These are phyloP conservation scores for Pichia sp. DNA, from an alignment of 1,139 yeast species.

Conservation along the genomic window DNA sequence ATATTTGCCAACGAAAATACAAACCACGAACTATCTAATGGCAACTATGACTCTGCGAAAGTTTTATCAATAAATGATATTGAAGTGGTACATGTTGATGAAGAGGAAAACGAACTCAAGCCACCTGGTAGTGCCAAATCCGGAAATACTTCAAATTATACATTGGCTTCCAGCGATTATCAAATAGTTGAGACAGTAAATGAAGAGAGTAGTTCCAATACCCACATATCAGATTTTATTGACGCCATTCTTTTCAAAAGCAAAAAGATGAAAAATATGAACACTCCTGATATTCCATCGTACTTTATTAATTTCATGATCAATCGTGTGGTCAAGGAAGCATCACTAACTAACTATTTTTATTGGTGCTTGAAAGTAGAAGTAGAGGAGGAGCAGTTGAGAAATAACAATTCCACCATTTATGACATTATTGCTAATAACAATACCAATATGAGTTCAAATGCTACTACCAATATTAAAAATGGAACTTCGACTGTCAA, in stretches of 20 bases:
- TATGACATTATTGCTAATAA: neutral
- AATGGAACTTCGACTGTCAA: neutral
- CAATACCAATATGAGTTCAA: neutral
- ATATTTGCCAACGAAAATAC: neutral
- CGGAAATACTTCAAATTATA: slow-evolving; percentile 16
- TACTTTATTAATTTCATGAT: slow-evolving; percentile 80
- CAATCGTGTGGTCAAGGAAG: slow-evolving; percentile 63
- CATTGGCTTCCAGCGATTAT: slow-evolving; percentile 37
- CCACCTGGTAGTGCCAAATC: slow-evolving; percentile 6
- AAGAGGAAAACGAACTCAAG: slow-evolving; percentile 22
- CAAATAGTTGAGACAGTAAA: slow-evolving; percentile 38
- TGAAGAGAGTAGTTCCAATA: slow-evolving; percentile 17
- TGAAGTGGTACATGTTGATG: slow-evolving; percentile 14
- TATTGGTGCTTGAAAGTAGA: slow-evolving; percentile 94
- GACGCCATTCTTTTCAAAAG: slow-evolving; percentile 22
- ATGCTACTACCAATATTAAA: neutral
- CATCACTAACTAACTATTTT: slow-evolving; percentile 70
- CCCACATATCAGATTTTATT: slow-evolving; percentile 13
- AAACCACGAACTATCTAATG: neutral
- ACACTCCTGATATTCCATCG: slow-evolving; percentile 35
- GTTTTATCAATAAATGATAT: slow-evolving; percentile 8
- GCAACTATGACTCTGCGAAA: slow-evolving; percentile 13
- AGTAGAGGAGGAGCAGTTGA: slow-evolving; percentile 56
- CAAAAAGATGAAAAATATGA: slow-evolving; percentile 17
- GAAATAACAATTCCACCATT: slow-evolving; percentile 10